Base-by-base conservation (phyloP, 805 yeast genomes). In the Isabelozyma heimii region DNA sequence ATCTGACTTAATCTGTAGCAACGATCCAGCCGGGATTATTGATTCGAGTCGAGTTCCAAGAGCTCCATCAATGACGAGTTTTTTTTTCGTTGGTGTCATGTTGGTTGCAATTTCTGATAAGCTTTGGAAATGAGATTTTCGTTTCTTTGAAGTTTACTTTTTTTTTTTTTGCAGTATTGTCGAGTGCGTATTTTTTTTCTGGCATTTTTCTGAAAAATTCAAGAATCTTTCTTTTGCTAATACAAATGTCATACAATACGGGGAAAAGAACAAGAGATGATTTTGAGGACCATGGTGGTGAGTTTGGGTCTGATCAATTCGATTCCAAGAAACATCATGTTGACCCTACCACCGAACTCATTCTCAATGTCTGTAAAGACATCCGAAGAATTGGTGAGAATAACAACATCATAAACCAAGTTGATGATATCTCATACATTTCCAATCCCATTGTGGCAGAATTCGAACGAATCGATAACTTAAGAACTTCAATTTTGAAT, bases 381-480 rank as follows among this genome's bases (percentile, higher is more conserved):
- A 72, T 74, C 43, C 58, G 78, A 47, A 57, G 77, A 33, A 61
- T 74, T 40, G 79, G 78, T 13, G 78, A 74, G 55, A 72, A 71
- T 55, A 58, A 70, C 43, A 70, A 73, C 57, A 55, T 73, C 37
- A 58, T 57, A 37, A 67, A 60, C 49, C 76, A 73, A 51, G 62
- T 76, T 47, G 72, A 75, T 54, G 80, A 76, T 64, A 76, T 87
- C 42, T 84, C 87, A 49, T 82, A 82, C 58, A 83, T 88, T 57
- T 77, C 86, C 37, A 81, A 77, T 47, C 87, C 89, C 1, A 82
- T 86, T 40, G 81, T 80, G 39, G 81, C 80, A 35, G 88, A 84
- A 57, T 81, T 83, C 58, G 88, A 81, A 54, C 77, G 75, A 52
- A 84, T 84, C 47, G 84, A 80, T 50, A 75, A 75, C 45, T 80